Base-by-base conservation (phyloP, 495 filamentous ascomycete genomes). In the Aspergillus egyptiacus region DNA sequence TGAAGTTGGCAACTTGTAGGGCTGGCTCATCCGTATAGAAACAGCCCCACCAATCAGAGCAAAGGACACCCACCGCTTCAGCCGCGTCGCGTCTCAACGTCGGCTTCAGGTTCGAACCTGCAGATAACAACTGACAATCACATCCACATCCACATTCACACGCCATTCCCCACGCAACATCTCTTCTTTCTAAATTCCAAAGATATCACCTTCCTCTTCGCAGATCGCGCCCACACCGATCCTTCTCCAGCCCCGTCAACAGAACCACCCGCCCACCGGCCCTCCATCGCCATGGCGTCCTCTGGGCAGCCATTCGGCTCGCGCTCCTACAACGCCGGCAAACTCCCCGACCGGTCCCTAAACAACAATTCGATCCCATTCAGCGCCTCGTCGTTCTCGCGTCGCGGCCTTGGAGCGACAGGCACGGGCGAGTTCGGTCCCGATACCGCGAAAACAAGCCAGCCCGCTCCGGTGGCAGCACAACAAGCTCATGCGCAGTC, bases 321-420 rank as follows among this genome's bases (percentile, higher is more conserved):
- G 43, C 70, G 74, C 57, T 73, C 70, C 10, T 74, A 72, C 56
- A 65, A 64, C 33, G 62, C 69, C 46, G 61, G 67, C 47, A 77
- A 76, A 57, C 60, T 78, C 1, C 72, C 75, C 30, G 75, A 78
- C 20, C 75, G 75, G 31, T 71, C 72, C 3, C 38, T 66, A 45
- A 69, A 66, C 47, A 24, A 59, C 13, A 72, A 71, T 54, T 61
- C 67, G 31, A 60, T 67, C 44, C 68, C 73, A 8, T 76, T 77
- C 64, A 72, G 70, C 56, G 66, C 74, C 19, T 74, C 74, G 0
- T 69, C 72, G 1, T 71, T 73, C 58, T 63, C 68, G 27, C 62
- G 69, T 42, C 64, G 59, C 22, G 35, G 53, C 23, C 50, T 68
- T 11, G 67, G 58, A 15, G 57, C 51, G 6, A 37, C 64, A 7